These are phyloP conservation scores for Penicillium salamii DNA, from an alignment of 495 filamentous ascomycete species.

Conservation along the genomic window DNA sequence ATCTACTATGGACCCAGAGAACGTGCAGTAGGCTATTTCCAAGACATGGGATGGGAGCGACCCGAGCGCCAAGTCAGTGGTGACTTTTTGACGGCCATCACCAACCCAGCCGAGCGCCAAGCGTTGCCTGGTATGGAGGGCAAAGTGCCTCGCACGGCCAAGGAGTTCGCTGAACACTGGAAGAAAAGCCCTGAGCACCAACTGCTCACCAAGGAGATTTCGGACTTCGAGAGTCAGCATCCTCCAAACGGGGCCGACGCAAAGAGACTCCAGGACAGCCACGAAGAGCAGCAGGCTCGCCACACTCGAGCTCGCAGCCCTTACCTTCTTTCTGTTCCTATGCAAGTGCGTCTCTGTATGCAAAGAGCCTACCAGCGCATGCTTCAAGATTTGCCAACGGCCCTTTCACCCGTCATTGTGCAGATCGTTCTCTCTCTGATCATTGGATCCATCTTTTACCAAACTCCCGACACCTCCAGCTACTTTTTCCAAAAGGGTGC, in stretches of 20 bases:
- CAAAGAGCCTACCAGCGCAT: conserved; percentile 50
- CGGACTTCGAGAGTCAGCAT: conserved; percentile 29
- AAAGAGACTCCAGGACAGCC: conserved; percentile 17
- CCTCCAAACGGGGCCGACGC: conserved; percentile 25
- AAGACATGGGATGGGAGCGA: conserved; percentile 54
- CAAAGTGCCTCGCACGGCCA: conserved; percentile 63
- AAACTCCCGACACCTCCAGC: conserved; percentile 28
- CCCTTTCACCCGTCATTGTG: conserved; percentile 64
- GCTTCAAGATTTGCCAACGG: conserved; percentile 66
- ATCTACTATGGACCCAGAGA: conserved; percentile 61
- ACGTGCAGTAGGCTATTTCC: conserved; percentile 57
- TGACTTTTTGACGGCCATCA: conserved; percentile 71
- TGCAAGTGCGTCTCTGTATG: conserved; percentile 48
- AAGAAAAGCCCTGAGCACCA: conserved; percentile 49
- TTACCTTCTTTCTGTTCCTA: conserved; percentile 41
- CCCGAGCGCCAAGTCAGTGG: conserved; percentile 58
- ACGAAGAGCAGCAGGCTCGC: conserved; percentile 26
- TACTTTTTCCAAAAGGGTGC: conserved; percentile 52
- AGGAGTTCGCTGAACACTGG: conserved; percentile 63
- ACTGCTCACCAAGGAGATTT: conserved; percentile 43
- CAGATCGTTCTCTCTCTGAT: conserved; percentile 74
- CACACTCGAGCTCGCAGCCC: conserved; percentile 35
- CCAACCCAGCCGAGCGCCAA: conserved; percentile 58
- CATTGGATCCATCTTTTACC: conserved; percentile 78
- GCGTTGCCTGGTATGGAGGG: conserved; percentile 57